Evolutionary conservation across 257 asterid genomes (phyloP).

Genomic region (Solanum pennellii): DNA sequence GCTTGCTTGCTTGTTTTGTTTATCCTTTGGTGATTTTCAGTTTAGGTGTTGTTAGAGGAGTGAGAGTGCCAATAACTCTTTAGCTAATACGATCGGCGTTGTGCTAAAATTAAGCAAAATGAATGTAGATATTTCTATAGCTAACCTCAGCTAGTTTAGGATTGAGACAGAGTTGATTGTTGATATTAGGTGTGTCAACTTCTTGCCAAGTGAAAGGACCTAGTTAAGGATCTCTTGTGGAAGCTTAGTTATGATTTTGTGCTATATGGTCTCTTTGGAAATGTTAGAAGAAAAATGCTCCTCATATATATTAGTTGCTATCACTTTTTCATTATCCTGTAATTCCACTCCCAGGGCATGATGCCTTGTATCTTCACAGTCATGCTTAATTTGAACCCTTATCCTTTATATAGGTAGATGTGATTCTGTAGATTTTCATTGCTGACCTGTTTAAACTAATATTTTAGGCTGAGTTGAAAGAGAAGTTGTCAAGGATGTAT

Average conservation of each 20-base stretch:
- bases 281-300: neutral
- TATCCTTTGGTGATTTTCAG: neutral
- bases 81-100: neutral
- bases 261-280: neutral
- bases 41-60: neutral
- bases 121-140: neutral
- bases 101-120: neutral
- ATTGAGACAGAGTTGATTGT: neutral
- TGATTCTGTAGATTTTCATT: neutral
- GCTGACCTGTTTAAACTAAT: neutral
- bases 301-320: neutral
- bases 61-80: neutral
- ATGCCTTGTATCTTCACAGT: neutral
- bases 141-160: neutral
- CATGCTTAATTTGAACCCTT: neutral
- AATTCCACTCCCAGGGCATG: neutral
- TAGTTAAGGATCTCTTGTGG: neutral
- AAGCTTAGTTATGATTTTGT: neutral
- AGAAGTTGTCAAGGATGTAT: conserved; percentile 60
- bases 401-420: neutral
- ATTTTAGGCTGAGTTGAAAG: conserved; percentile 71
- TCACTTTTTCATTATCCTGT: neutral
- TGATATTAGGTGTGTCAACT: neutral
- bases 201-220: neutral
- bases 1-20: neutral